Base-by-base conservation (phyloP, 495 filamentous ascomycete genomes). In the Penicillium alfredii region DNA sequence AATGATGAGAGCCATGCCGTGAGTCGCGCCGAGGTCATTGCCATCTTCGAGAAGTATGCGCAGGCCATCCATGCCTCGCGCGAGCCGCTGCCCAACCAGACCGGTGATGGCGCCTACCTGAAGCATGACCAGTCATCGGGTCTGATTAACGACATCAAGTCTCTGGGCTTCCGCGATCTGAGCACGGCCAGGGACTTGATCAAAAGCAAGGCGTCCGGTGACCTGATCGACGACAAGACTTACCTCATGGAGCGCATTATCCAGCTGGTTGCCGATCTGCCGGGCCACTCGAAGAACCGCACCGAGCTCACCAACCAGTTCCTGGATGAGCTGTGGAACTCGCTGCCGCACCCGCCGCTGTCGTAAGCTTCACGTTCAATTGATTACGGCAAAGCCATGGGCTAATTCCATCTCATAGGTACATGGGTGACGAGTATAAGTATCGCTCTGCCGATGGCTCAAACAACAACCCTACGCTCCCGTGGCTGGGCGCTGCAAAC, bases 181-280 rank as follows among this genome's bases (percentile, higher is more conserved):
- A 49, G 59, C 24, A 80, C 78, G 4, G 51, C 81, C 35, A 71
- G 68, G 55, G 66, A 73, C 21, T 42, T 78, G 18, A 60, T 77
- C 40, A 61, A 66, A 45, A 64, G 45, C 35, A 74, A 78, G 53
- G 62, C 58, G 13, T 63, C 62, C 11, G 77, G 82, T 11, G 73
- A 79, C 35, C 45, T 77, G 13, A 45, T 63, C 0, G 78, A 87
- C 44, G 86, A 92, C 56, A 89, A 88, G 66, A 86, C 81, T 12
- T 80, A 81, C 65, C 61, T 82, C 39, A 87, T 88, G 82, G 84
- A 89, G 52, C 69, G 69, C n/a, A 68, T 82, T 33, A 86, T 86
- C 49, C 80, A 29, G 71, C 72, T 89, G 27, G 84, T 86, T 14
- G 69, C 77, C 32, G 72, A 71, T 36, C 64, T 87, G 26, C 81